Percentiles rank a stretch among this genome's conserved stretches.
Evolutionary conservation across 2,329 filamentous ascomycete species (phyloP).

Genomic region (Neospermospora avenae): DNA sequence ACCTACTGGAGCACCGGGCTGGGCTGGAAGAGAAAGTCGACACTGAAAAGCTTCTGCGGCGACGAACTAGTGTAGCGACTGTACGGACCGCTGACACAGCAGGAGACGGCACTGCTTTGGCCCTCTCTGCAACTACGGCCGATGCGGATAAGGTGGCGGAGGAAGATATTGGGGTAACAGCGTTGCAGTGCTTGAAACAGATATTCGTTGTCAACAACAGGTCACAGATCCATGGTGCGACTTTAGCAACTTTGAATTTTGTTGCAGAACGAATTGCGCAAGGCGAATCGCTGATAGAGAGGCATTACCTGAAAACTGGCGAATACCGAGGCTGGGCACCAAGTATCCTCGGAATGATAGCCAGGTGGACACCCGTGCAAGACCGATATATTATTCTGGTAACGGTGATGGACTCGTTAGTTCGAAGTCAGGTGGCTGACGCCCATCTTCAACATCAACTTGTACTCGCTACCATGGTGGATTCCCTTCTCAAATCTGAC

Average conservation of each 20-base stretch:
- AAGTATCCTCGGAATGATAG: conserved; percentile 73
- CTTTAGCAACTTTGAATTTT: conserved; percentile 70
- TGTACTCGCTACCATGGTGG: conserved; percentile 72
- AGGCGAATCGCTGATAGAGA: conserved; percentile 50
- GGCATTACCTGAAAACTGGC: conserved; percentile 38
- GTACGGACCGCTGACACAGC: conserved; percentile 66
- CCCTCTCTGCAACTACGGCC: conserved; percentile 74
- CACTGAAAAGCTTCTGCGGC: conserved; percentile 57
- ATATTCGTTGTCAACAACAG: conserved; percentile 82
- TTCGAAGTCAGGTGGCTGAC: conserved; percentile 65
- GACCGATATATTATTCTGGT: conserved; percentile 89
- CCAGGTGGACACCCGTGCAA: conserved; percentile 88
- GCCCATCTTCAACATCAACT: conserved; percentile 71
- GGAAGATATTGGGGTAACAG: conserved; percentile 80
- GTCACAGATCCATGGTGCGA: conserved; percentile 75
- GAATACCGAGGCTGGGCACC: conserved; percentile 71
- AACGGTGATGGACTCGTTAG: conserved; percentile 72
- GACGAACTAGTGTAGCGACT: conserved; percentile 77
- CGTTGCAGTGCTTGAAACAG: conserved; percentile 80
- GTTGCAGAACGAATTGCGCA: conserved; percentile 58
- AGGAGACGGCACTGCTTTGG: conserved; percentile 63
- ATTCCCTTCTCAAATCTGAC: conserved; percentile 78
- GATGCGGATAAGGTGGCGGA: conserved; percentile 90
- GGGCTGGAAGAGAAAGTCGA: conserved; percentile 67
- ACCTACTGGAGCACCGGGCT: conserved; percentile 63